A percentile compares a stretch with the other conserved stretches of the same genome.
Evolutionary conservation across 331 rosid species (phyloP).

Genomic region (Stylosanthes scabra): DNA sequence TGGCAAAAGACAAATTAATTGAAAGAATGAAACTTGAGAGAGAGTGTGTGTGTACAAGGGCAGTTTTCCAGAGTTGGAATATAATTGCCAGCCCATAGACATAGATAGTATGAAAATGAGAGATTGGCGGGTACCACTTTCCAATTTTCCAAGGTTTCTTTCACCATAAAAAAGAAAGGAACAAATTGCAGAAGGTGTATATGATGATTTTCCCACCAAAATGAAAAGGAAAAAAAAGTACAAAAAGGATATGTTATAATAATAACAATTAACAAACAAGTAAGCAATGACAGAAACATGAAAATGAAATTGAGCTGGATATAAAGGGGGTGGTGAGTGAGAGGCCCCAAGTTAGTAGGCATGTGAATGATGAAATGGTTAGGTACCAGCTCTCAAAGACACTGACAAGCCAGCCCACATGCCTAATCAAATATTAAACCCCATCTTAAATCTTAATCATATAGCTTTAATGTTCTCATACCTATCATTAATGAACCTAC

Average conservation of each 20-base stretch:
- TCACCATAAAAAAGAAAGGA: constrained; percentile 27
- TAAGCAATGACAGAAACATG: constrained; percentile 46
- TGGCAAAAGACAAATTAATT: not conserved
- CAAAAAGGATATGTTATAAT: constrained; percentile 25
- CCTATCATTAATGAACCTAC: constrained; percentile 30
- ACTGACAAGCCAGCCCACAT: constrained; percentile 46
- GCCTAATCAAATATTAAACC: constrained; percentile 31
- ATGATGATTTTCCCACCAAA: no score
- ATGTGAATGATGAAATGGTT: constrained; percentile 45
- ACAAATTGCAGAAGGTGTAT: not conserved
- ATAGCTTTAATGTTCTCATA: not conserved
- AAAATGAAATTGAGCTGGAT: constrained; percentile 30
- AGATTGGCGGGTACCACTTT: constrained; percentile 12
- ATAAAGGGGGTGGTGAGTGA: constrained; percentile 10
- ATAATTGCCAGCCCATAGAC: constrained; percentile 21
- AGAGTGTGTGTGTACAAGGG: not conserved
- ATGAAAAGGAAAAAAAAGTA: constrained; percentile 25
- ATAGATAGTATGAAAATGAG: constrained; percentile 25
- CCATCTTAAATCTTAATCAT: constrained; percentile 33
- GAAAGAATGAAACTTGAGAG: constrained; percentile 15
- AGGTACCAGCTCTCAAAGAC: constrained; percentile 38
- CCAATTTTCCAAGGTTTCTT: constrained; percentile 21
- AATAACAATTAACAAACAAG: constrained; percentile 26
- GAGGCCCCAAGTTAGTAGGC: constrained; percentile 39
- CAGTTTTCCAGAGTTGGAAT: constrained; percentile 10